A percentile compares a stretch with the other conserved stretches of the same genome.
Evolutionary conservation across 352 stramenopile species (phyloP).

Genomic region (Globisporangium cederbergense): DNA sequence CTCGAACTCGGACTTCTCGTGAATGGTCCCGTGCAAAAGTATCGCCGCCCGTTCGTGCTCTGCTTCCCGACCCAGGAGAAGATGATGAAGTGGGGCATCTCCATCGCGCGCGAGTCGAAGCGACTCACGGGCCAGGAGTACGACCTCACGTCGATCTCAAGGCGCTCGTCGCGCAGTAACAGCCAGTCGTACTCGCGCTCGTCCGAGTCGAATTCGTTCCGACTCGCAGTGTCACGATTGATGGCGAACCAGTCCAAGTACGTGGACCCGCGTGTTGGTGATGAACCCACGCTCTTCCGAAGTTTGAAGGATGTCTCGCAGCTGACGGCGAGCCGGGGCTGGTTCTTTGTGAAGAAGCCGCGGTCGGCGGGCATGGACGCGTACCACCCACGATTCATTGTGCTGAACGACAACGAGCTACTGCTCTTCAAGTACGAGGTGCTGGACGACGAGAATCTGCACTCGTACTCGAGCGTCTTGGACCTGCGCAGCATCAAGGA

Average conservation of each 20-base stretch:
- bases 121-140: constrained; percentile 79
- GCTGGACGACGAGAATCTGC: constrained; percentile 60
- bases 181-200: constrained; percentile 54
- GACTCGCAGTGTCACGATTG: constrained; percentile 56
- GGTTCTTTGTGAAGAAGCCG: constrained; percentile 85
- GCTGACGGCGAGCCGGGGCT: constrained; percentile 64
- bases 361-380: constrained; percentile 56
- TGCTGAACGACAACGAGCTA: constrained; percentile 73
- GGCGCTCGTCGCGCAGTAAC: constrained; percentile 58
- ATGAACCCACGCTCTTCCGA: constrained; percentile 51
- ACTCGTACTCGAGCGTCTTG: constrained; percentile 62
- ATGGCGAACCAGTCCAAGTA: constrained; percentile 83
- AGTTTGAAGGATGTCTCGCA: constrained; percentile 75
- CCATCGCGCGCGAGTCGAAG: constrained; percentile 73
- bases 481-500: constrained; percentile 78
- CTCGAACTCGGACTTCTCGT: constrained; percentile 71
- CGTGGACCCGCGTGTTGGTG: constrained; percentile 47
- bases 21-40: constrained; percentile 52
- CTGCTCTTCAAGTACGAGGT: constrained; percentile 88
- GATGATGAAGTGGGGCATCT: constrained; percentile 87
- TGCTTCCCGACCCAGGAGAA: constrained; percentile 73
- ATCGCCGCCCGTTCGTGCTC: constrained; percentile 73
- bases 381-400: constrained; percentile 83
- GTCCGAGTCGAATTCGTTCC: constrained; percentile 55
- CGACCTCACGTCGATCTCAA: constrained; percentile 69